These are phyloP conservation scores for Allodekkera sacchari DNA, from an alignment of 805 yeast genomes.

Conservation along the genomic window DNA sequence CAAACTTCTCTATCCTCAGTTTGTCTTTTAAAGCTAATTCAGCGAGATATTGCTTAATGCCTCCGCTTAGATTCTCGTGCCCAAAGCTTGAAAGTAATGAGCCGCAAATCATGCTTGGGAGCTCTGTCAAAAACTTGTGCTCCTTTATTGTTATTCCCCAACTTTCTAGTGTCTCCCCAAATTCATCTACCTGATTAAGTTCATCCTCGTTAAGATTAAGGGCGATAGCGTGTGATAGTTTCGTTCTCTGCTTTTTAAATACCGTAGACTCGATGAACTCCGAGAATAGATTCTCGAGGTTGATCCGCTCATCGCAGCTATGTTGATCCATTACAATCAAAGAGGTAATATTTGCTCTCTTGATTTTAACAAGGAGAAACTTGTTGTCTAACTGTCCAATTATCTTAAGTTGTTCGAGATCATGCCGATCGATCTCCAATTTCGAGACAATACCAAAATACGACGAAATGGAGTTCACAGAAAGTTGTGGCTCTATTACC, in stretches of 20 bases:
- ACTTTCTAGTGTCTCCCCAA: constrained; percentile 18
- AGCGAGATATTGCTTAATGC: background rate
- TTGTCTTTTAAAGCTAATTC: background rate
- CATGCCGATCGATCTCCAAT: constrained; percentile 13
- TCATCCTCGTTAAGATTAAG: constrained; percentile 26
- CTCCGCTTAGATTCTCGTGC: background rate
- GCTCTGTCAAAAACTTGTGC: background rate
- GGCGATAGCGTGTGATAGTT: constrained; percentile 7
- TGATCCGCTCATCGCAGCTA: constrained; percentile 73
- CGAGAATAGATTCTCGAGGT: constrained; percentile 43
- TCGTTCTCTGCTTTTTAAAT: background rate
- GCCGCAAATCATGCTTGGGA: no score
- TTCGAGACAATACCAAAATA: constrained; percentile 8
- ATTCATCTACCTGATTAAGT: constrained; percentile 22
- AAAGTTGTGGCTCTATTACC: no score
- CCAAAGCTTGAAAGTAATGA: no score
- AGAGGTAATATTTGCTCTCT: constrained; percentile 1
- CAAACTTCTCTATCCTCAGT: background rate
- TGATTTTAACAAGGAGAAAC: constrained; percentile 43
- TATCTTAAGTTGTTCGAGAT: constrained; percentile 22
- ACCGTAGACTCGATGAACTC: constrained; percentile 26
- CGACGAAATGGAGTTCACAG: constrained; percentile 9
- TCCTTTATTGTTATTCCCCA: constrained; percentile 37
- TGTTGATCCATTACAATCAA: constrained; percentile 63
- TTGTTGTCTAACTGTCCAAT: constrained; percentile 56